Evolutionary conservation across 2,329 filamentous ascomycete genomes (phyloP), one percentile per base, ranked within the genome.

Genomic region (Trichoderma cornu-damae): DNA sequence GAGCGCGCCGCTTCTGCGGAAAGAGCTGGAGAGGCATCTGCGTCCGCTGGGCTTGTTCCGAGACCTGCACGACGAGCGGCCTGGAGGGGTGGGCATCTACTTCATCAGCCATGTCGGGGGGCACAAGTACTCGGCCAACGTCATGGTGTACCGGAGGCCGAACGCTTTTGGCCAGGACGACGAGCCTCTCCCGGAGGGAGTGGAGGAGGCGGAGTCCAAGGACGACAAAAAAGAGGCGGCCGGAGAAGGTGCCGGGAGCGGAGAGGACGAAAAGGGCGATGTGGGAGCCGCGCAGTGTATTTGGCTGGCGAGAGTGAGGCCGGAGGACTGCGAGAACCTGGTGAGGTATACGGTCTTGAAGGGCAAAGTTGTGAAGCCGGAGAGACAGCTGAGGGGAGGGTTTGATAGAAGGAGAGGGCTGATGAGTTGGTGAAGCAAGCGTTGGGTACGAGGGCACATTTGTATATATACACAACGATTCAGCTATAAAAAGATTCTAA

Each of bases 21-120:
- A 86, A 66, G 94, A 97, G 73, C 83, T 99, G 55, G 90, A 96
- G 76, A 83, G 93, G 1, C 90, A 96, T 69, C 79, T 97, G 34
- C 86, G 91, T 0, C 88, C 89, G 1, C 77, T 96, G 11, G 92
- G 91, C 0, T 75, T 99, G 18, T 92, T 88, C 71, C 85, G 94
- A 28, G 93, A 97, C 69, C 75, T 94, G 46, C 85, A 95, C 68
- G 94, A 99, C 70, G 86, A 91, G 70, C 77, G 94, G 58, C 90
- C 92, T 0, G 93, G 93, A 9, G 94, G 94, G 11, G 93, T 96
- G 5, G 93, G 90, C 0, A 89, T 99, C 62, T 96, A 96, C 75
- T 97, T 96, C 69, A 95, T 97, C 68, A 93, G 86, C 64, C 94
- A 99, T 68, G 91, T 96, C 2, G 94, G 94, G 26, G 94, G 94